Evolutionary conservation across 2,329 filamentous ascomycete species (phyloP), one percentile per base, ranked within the genome.

Genomic region (Xylariaceae sp.): DNA sequence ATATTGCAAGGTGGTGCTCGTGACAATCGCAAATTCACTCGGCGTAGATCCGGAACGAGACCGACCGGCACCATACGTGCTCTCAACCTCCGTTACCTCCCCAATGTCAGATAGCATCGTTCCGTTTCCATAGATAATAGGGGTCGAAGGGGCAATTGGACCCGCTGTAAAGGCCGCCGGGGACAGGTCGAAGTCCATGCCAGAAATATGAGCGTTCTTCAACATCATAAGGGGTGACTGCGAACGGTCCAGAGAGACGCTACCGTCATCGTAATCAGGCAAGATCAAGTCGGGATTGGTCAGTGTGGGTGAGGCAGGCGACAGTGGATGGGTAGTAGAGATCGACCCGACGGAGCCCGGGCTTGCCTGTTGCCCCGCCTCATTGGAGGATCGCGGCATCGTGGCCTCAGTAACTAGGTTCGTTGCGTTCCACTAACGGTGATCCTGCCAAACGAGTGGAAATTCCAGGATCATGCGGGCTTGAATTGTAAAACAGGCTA

Each of bases 281-380:
- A 96, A 76, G 65, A 96, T 95, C 89, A 96, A 92, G 70, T 95
- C 92, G 49, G 91, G 90, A 70, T 96, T 95, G 52, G 90, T 95
- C 65, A 96, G 76, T 2, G 92, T 95, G 44, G 92, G 92, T 55
- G 89, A 95, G 12, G 83, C 84, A 59, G 87, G 85, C 54, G 77
- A 71, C 42, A 77, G 67, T 16, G 74, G 70, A 62, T 80, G 77
- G 41, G 70, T 56, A 51, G 65, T 59, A 29, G 61, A 51, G 53
- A 56, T 60, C n/a, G 60, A 50, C 41, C 41, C 19, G 41, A 15
- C 41, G 5, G 13, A 12, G 53, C 58, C 63, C 40, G 61, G 59
- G 40, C 44, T 44, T 16, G 41, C 29, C 50, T 54, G 56, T 44
- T 60, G 63, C 47, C 56, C 51, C 30, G 60, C 51, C 21, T 60